Evolutionary conservation across 2,329 filamentous ascomycete species (phyloP).

Genomic region (Hypoxylon sp.): DNA sequence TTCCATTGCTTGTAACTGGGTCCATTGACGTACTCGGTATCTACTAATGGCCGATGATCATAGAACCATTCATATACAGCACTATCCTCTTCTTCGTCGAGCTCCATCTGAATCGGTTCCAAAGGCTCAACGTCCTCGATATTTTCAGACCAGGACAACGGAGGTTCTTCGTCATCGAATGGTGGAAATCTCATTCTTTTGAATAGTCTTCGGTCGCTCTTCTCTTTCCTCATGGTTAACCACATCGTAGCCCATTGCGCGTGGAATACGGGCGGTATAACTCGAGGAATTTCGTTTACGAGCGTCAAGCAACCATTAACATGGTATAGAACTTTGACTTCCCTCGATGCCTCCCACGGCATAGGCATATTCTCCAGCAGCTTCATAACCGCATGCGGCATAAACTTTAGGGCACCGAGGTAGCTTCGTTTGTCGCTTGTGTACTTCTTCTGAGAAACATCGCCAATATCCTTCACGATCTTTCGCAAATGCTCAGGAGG

Average conservation of each 20-base stretch:
- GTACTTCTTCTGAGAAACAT: slow-evolving; percentile 99
- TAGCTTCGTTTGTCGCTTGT: slow-evolving; percentile 98
- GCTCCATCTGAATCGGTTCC: slow-evolving; percentile 98
- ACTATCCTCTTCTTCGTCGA: slow-evolving; percentile 91
- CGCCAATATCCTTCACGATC: slow-evolving; percentile 97
- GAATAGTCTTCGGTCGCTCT: slow-evolving; percentile 94
- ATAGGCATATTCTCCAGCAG: slow-evolving; percentile 99
- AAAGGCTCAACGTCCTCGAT: slow-evolving; percentile 97
- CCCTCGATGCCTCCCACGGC: slow-evolving; percentile 96
- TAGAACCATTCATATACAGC: slow-evolving; percentile 98
- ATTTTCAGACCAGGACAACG: slow-evolving; percentile 97
- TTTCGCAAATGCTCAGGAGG: slow-evolving; percentile 97
- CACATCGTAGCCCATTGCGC: slow-evolving; percentile 99
- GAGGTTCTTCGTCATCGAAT: slow-evolving; percentile 98
- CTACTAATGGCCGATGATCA: slow-evolving; percentile 87
- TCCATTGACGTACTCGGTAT: slow-evolving; percentile 93
- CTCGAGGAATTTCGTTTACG: slow-evolving; percentile 94
- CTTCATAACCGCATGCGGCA: slow-evolving; percentile 98
- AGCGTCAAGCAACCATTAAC: slow-evolving; percentile 97
- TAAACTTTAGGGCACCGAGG: slow-evolving; percentile 96
- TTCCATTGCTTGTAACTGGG: slow-evolving; percentile 98
- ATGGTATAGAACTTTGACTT: slow-evolving; percentile 98
- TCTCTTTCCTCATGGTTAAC: slow-evolving; percentile 97
- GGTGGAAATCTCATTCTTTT: slow-evolving; percentile 99
- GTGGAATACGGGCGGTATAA: slow-evolving; percentile 97